Conservation (phyloP, 139 green algal genomes). For the Deuterostichococcus epilithicus region DNA sequence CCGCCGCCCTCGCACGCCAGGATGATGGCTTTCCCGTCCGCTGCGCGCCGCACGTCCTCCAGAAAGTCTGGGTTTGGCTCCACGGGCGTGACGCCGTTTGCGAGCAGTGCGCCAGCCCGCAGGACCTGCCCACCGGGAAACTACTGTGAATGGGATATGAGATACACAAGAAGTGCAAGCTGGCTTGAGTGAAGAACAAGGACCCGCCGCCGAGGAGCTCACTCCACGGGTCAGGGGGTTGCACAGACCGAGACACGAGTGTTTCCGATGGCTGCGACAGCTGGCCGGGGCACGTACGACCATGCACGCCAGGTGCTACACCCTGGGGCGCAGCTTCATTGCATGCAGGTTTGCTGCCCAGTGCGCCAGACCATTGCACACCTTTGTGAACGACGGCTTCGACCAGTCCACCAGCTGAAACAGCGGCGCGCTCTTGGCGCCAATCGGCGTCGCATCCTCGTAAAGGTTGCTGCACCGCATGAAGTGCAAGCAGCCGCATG, state of each 20-base stretch:
- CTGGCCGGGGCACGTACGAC: too few relatives aligned
- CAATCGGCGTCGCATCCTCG: not conserved
- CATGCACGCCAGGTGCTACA: too few relatives aligned
- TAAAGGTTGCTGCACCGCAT: not conserved
- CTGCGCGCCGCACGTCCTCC: conserved; percentile 17
- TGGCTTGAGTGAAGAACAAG: not conserved
- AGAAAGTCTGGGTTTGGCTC: conserved; percentile 36
- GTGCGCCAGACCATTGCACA: too few relatives aligned
- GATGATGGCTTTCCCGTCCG: conserved; percentile 40
- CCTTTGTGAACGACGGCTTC: not conserved
- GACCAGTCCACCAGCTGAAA: not conserved
- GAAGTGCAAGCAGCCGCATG: too few relatives aligned
- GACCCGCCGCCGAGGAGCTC: too few relatives aligned
- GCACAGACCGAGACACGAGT: too few relatives aligned
- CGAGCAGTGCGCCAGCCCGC: conserved; percentile 23
- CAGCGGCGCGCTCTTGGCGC: not conserved
- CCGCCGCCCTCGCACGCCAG: conserved; percentile 57
- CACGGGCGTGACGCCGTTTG: conserved; percentile 36
- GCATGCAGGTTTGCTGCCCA: too few relatives aligned
- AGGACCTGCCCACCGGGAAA: not conserved
- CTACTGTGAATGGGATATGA: not conserved
- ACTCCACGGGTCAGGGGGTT: too few relatives aligned
- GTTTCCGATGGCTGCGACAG: too few relatives aligned
- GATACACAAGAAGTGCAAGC: not conserved
- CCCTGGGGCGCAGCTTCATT: too few relatives aligned